Evolutionary conservation across 2,329 filamentous ascomycete genomes (phyloP).

Genomic region (Ceratocystis papillata): DNA sequence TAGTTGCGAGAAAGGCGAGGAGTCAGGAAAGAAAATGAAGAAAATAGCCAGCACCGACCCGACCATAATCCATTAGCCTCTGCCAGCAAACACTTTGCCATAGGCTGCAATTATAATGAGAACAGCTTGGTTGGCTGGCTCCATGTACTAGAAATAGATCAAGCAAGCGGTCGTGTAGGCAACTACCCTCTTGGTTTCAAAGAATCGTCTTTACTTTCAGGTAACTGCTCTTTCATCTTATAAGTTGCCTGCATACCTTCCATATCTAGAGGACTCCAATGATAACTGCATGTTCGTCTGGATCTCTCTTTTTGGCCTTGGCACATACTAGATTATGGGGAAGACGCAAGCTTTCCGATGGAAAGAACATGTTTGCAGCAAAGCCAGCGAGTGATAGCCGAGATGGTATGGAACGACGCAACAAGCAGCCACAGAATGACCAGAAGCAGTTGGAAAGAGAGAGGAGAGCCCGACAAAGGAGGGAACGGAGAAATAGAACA

Average conservation of each 20-base stretch:
- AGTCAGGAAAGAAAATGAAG: not conserved
- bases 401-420: not conserved
- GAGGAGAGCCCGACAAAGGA: not conserved
- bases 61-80: not conserved
- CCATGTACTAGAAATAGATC: too few species aligned
- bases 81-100: not conserved
- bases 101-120: not conserved
- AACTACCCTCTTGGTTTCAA: not conserved
- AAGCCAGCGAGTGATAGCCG: not conserved
- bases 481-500: not conserved
- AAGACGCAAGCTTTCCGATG: not conserved
- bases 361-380: not conserved
- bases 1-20: not conserved
- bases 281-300: not conserved
- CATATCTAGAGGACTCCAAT: not conserved
- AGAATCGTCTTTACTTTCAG: not conserved
- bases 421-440: not conserved
- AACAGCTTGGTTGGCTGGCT: not conserved
- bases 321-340: not conserved
- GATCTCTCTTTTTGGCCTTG: not conserved
- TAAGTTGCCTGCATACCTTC: not conserved
- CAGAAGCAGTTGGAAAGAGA: not conserved
- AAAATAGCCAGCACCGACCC: not conserved
- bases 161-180: not conserved
- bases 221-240: slow-evolving; percentile 8